Evolutionary conservation across 1,284 basidiomycete species (phyloP).

Genomic region (Ustanciosporium gigantosporum): DNA sequence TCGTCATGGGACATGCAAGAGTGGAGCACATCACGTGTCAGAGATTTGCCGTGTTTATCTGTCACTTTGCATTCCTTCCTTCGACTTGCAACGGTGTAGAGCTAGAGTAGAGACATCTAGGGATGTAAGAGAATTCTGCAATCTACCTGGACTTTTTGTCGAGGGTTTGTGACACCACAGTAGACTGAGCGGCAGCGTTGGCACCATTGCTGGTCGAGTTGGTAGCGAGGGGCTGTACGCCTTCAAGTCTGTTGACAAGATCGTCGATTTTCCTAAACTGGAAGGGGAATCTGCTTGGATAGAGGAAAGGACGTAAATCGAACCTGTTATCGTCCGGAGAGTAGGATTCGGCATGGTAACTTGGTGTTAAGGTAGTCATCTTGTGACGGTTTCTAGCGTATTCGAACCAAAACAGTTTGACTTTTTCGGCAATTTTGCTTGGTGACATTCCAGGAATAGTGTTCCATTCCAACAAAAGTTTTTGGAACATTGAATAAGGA

Average conservation of each 20-base stretch:
- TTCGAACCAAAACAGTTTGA: slow-evolving; percentile 96
- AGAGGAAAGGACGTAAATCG: slow-evolving; percentile 93
- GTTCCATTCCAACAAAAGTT: slow-evolving; percentile 91
- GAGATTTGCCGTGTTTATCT: too few species aligned
- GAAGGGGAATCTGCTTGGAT: slow-evolving; percentile 89
- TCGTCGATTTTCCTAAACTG: slow-evolving; percentile 94
- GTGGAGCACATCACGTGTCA: too few species aligned
- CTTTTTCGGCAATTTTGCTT: slow-evolving; percentile 86
- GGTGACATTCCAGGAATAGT: slow-evolving; percentile 28
- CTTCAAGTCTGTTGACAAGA: slow-evolving; percentile 63
- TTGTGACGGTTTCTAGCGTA: slow-evolving; percentile 96
- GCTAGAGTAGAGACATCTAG: too few species aligned
- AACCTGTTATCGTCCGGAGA: slow-evolving; percentile 97
- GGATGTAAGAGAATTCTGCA: too few species aligned
- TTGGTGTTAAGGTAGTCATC: slow-evolving; percentile 97
- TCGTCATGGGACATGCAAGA: too few species aligned
- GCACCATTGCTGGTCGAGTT: too few species aligned
- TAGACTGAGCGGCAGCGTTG: too few species aligned
- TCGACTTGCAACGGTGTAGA: too few species aligned
- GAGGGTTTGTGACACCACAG: too few species aligned
- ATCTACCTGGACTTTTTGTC: too few species aligned
- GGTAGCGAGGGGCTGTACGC: too few species aligned
- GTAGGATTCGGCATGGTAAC: slow-evolving; percentile 87
- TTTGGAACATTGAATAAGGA: slow-evolving; percentile 93
- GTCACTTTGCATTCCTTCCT: too few species aligned